Evolutionary conservation across 106 monocot genomes (phyloP), one percentile per base, ranked within the genome.

Genomic region (Dendrobium nobile): DNA sequence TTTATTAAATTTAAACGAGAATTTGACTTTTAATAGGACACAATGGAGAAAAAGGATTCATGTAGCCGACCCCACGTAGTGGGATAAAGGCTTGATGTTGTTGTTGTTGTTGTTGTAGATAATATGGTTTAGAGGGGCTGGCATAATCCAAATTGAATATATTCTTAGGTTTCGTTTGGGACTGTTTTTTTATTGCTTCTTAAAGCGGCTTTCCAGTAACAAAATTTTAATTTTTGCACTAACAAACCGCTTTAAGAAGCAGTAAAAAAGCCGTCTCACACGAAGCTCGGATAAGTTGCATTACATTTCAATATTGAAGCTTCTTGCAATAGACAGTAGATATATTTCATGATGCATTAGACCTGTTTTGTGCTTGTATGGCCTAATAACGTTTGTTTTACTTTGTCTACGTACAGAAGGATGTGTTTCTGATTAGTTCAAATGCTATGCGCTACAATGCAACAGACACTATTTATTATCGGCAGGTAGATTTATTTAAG

Each of bases 381-480:
- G 70, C 28, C 13, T 70, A 13, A 33, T 70, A 70, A 37, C 37
- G 15, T 70, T 70, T 37, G 33, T 2, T 70, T 33, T 37, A 7
- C 37, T 70, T 7, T 74, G 20, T 44, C 72, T n/a, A 0, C 74
- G 44, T 44, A 82, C 92, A 92, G 92, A 84, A 80, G 73, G 92
- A 93, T 81, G 82, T 93, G 20, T 83, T 90, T 54, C 84, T 93
- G 55, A 88, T 93, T 72, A 81, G 85, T 78, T 85, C 90, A 51
- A 93, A 93, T 81, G 90, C 92, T n/a, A 88, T 90, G 90, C 67
- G 61, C 7, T 93, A 93, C 77, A 93, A 93, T 90, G 41, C 92
- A 70, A 77, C 92, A 40, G 78, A 84, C 54, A 88, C 93, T 15
- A 87, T 90, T 24, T 90, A 88, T 77, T 90, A 75, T 68, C 85